phyloP scores from a whole-genome alignment of 2,329 filamentous ascomycete species.

The Nemania sp. region DNA sequence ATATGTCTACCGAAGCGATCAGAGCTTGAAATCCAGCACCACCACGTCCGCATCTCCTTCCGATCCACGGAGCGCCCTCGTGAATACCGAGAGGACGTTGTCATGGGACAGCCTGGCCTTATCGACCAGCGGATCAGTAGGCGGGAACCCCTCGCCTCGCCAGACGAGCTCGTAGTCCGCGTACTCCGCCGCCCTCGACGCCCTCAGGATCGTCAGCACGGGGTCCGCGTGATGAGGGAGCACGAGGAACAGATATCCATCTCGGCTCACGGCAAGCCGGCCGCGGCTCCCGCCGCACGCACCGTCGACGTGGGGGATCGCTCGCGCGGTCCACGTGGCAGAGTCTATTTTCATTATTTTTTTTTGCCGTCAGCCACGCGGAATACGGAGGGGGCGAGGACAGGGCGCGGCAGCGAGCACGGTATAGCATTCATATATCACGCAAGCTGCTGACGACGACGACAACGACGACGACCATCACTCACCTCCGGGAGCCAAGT shows the following conservation, averaged over 20 bases:
- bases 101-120: conserved; percentile 43
- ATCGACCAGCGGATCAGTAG: conserved; percentile 48
- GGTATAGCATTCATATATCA: no score
- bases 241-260: conserved; percentile 45
- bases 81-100: conserved; percentile 44
- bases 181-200: conserved; percentile 38
- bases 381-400: no score
- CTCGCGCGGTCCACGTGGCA: conserved; percentile 43
- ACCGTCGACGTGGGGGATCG: conserved; percentile 40
- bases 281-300: conserved; percentile 43
- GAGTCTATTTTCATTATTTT: neutral
- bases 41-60: conserved; percentile 36
- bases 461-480: conserved; percentile 8
- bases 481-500: conserved; percentile 42
- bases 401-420: no score
- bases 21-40: conserved; percentile 45
- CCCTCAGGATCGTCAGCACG: conserved; percentile 41
- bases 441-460: no score
- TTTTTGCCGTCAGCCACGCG: neutral
- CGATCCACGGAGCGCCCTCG: conserved; percentile 28
- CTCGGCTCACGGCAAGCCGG: conserved; percentile 42
- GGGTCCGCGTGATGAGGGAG: conserved; percentile 42
- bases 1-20: neutral
- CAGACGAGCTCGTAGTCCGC: conserved; percentile 44
- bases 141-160: conserved; percentile 42